Conservation (phyloP, 495 filamentous ascomycete genomes). For the Talaromyces adpressus region DNA sequence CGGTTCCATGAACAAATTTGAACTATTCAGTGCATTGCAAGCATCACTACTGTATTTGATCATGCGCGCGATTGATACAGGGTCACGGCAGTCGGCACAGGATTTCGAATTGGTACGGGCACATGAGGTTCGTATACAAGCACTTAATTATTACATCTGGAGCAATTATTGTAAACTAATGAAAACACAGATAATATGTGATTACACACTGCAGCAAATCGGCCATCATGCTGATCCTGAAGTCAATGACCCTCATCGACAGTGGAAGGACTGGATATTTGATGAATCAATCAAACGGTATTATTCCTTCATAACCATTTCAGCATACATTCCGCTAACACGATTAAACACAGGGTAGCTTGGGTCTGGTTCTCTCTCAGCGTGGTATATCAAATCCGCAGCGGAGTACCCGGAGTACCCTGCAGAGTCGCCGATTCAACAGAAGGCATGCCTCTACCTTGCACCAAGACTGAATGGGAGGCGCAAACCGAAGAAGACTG, state of each 20-base stretch:
- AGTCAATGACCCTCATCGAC: not conserved
- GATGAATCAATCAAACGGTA: constrained; percentile 5
- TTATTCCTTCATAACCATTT: not conserved
- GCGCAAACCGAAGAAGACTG: constrained; percentile 5
- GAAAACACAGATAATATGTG: not conserved
- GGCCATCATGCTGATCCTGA: not conserved
- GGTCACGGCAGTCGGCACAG: not conserved
- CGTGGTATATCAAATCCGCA: constrained; percentile 3
- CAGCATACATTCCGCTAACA: not conserved
- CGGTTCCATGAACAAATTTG: not conserved
- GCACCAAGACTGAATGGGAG: constrained; percentile 8
- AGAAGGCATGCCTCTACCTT: not conserved
- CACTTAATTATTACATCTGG: not conserved
- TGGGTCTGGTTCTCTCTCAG: constrained; percentile 9
- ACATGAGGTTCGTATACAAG: not conserved
- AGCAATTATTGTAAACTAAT: not conserved
- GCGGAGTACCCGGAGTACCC: not conserved
- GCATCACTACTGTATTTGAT: constrained; percentile 8
- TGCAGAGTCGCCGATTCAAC: not conserved
- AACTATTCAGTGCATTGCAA: constrained; percentile 4
- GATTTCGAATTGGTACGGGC: constrained; percentile 1
- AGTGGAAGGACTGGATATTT: constrained; percentile 11
- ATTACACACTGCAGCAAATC: not conserved
- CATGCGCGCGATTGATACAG: constrained; percentile 5
- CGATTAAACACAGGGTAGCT: not conserved